Conservation (phyloP, 352 stramenopile genomes). For the Phytophthora brassicae region DNA sequence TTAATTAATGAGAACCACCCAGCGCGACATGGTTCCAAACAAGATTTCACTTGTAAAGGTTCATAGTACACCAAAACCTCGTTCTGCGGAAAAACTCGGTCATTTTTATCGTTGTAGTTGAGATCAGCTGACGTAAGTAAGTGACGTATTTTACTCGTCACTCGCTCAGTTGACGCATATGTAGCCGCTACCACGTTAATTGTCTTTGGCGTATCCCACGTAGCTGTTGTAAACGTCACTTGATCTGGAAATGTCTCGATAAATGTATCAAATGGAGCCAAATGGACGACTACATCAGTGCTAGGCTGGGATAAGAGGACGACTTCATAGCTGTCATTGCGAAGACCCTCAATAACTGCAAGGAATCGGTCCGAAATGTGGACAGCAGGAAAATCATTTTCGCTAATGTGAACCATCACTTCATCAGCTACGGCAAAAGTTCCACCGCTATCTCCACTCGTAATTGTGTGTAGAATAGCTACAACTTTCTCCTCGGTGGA, state of each 20-base stretch:
- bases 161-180: slow-evolving; percentile 1
- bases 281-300: slow-evolving; percentile 35
- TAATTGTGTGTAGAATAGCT: slow-evolving; percentile 40
- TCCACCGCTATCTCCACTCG: slow-evolving; percentile 27
- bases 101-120: slow-evolving; percentile 38
- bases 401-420: slow-evolving; percentile 44
- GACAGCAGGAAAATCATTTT: slow-evolving; percentile 58
- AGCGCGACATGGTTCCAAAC: slow-evolving; percentile 45
- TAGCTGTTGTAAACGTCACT: slow-evolving; percentile 39
- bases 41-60: slow-evolving; percentile 44
- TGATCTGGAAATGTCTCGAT: slow-evolving; percentile 30
- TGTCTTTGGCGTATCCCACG: slow-evolving; percentile 40
- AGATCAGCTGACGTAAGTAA: slow-evolving; percentile 38
- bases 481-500: slow-evolving; percentile 14
- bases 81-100: slow-evolving; percentile 41
- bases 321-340: slow-evolving; percentile 58
- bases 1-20: slow-evolving; percentile 60
- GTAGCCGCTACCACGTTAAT: slow-evolving; percentile 34
- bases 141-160: slow-evolving; percentile 37
- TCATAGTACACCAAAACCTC: slow-evolving; percentile 58
- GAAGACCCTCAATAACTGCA: slow-evolving; percentile 44
- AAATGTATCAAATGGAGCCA: slow-evolving; percentile 30
- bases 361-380: slow-evolving; percentile 51
- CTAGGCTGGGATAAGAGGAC: slow-evolving; percentile 45
- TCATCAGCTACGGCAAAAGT: slow-evolving; percentile 39